Evolutionary conservation across 1,139 yeast species (phyloP).

Genomic region (Casaregolazyma lundiana): DNA sequence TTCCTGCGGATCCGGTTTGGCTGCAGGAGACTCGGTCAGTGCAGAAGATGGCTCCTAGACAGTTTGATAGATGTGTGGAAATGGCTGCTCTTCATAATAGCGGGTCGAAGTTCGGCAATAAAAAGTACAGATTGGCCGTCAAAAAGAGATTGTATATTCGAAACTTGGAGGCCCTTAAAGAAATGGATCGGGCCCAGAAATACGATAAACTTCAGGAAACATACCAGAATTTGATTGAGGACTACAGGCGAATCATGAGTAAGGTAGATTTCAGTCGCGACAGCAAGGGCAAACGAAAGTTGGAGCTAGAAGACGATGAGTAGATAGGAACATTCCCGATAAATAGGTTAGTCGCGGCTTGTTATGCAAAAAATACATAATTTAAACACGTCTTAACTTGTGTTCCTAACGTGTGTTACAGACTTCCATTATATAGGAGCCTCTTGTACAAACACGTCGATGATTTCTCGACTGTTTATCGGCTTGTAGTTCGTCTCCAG

Average conservation of each 20-base stretch:
- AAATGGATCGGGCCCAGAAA: slow-evolving; percentile 56
- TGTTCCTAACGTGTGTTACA: not conserved
- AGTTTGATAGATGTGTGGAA: slow-evolving; percentile 71
- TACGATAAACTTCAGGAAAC: slow-evolving; percentile 74
- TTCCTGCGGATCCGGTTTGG: slow-evolving; percentile 42
- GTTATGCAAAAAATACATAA: not conserved
- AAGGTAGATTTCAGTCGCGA: slow-evolving; percentile 59
- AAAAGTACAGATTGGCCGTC: slow-evolving; percentile 53
- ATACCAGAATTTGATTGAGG: slow-evolving; percentile 61
- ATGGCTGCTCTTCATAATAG: slow-evolving; percentile 55
- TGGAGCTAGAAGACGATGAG: slow-evolving; percentile 8
- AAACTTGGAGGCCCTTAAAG: slow-evolving; percentile 71
- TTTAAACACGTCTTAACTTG: not conserved
- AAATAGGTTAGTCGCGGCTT: too few relatives aligned
- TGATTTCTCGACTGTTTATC: slow-evolving; percentile 1
- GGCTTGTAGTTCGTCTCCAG: slow-evolving; percentile 5
- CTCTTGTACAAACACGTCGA: slow-evolving; percentile 10
- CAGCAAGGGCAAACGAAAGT: slow-evolving; percentile 63
- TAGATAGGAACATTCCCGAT: not conserved
- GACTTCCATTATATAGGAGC: not conserved
- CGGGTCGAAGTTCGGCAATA: slow-evolving; percentile 27
- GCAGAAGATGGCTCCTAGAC: slow-evolving; percentile 71
- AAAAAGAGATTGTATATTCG: slow-evolving; percentile 70
- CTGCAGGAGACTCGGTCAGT: slow-evolving; percentile 32
- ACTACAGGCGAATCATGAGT: slow-evolving; percentile 56